These are phyloP conservation scores for Talaromyces pinophilus DNA, from an alignment of 2,329 filamentous ascomycete species.

Conservation along the genomic window DNA sequence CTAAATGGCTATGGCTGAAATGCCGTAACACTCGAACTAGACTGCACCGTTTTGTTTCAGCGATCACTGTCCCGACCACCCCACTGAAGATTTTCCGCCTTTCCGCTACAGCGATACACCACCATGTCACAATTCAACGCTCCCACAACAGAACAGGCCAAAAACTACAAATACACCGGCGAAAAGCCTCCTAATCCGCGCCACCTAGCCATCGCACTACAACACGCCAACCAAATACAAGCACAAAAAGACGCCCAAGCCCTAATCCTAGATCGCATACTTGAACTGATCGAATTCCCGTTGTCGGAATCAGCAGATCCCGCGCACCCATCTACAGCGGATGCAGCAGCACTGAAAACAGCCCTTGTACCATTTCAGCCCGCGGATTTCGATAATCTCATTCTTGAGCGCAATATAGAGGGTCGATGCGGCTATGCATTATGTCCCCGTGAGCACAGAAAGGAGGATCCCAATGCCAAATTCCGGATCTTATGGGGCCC, in stretches of 20 bases:
- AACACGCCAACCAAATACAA: constrained; percentile 81
- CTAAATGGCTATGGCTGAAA: background rate
- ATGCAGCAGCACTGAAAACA: constrained; percentile 65
- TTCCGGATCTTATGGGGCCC: constrained; percentile 66
- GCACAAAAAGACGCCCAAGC: constrained; percentile 76
- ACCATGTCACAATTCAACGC: constrained; percentile 9
- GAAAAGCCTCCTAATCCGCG: constrained; percentile 40
- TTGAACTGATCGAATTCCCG: constrained; percentile 69
- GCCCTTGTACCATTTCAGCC: constrained; percentile 76
- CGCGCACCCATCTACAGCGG: constrained; percentile 57
- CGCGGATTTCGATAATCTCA: constrained; percentile 82
- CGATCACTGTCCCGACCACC: background rate
- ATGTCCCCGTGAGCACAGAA: constrained; percentile 66
- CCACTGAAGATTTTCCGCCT: background rate
- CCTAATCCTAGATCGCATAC: constrained; percentile 69
- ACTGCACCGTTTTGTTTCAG: background rate
- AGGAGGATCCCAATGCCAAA: constrained; percentile 59
- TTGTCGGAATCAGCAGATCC: constrained; percentile 54
- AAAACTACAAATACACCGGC: constrained; percentile 34
- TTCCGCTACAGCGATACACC: background rate
- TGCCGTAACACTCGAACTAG: background rate
- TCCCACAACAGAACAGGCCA: constrained; percentile 25
- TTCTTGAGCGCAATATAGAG: constrained; percentile 85
- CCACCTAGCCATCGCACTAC: constrained; percentile 66
- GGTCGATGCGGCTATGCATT: constrained; percentile 80